Evolutionary conservation across 371 early-diverging fungal species (phyloP).

Genomic region (Rhizopus stolonifer): DNA sequence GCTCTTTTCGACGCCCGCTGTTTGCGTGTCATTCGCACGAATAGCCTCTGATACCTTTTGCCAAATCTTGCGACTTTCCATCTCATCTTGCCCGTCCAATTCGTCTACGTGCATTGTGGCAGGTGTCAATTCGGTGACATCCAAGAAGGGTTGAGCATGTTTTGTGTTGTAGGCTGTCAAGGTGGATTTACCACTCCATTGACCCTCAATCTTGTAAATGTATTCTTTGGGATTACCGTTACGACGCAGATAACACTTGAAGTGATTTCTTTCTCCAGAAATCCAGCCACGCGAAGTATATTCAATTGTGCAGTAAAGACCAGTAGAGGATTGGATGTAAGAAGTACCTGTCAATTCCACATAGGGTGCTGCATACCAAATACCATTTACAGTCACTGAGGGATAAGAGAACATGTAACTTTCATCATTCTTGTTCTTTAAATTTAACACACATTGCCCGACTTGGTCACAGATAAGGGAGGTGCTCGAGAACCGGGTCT

Average conservation of each 20-base stretch:
- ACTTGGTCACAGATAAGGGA: constrained; percentile 48
- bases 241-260: constrained; percentile 57
- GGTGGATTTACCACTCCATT: constrained; percentile 66
- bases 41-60: constrained; percentile 69
- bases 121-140: constrained; percentile 43
- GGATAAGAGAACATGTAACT: constrained; percentile 41
- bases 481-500: constrained; percentile 46
- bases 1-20: constrained; percentile 67
- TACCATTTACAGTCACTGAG: constrained; percentile 48
- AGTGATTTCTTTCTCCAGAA: constrained; percentile 72
- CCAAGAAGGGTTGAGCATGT: constrained; percentile 53
- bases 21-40: constrained; percentile 58
- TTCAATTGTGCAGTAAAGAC: constrained; percentile 69
- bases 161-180: constrained; percentile 47
- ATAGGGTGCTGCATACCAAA: constrained; percentile 64
- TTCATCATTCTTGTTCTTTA: constrained; percentile 32
- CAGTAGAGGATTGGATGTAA: constrained; percentile 63
- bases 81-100: constrained; percentile 54
- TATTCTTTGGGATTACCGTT: constrained; percentile 41
- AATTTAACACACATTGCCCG: constrained; percentile 35
- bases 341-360: constrained; percentile 73
- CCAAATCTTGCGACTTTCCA: constrained; percentile 75
- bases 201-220: constrained; percentile 61
- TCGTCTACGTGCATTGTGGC: constrained; percentile 43
- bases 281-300: constrained; percentile 77